Conservation (phyloP, 73 alveolate species). For the Paramecium caudatum region DNA sequence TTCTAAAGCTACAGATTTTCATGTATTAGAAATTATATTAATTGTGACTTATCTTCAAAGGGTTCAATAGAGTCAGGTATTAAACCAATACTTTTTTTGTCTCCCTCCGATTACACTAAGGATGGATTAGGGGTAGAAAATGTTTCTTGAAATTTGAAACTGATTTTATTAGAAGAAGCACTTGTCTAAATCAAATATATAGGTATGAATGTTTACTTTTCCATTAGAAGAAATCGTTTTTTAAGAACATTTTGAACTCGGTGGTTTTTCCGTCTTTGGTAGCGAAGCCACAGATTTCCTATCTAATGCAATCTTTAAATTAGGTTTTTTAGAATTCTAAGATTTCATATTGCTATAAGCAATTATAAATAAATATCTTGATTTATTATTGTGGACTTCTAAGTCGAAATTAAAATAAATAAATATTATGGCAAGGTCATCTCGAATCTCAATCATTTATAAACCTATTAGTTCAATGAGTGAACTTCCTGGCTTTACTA, state of each 20-base stretch:
- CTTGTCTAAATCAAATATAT: neutral
- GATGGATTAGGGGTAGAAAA: neutral
- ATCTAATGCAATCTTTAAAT: neutral
- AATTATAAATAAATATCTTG: slow-evolving; percentile 4
- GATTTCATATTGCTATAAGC: neutral
- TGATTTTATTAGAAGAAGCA: neutral
- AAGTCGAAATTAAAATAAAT: no score
- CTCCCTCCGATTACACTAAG: neutral
- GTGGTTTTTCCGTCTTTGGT: neutral
- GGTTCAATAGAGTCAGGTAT: neutral
- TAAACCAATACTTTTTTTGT: neutral
- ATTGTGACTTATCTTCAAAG: neutral
- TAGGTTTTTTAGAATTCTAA: slow-evolving; percentile 37
- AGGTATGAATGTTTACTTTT: neutral
- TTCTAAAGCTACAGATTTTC: neutral
- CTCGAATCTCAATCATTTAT: no score
- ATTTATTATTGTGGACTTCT: no score
- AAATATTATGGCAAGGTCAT: no score
- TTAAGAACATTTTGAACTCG: neutral
- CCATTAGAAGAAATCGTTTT: neutral
- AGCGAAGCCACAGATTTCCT: neutral
- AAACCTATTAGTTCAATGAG: slow-evolving; percentile 4
- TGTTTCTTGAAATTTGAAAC: neutral
- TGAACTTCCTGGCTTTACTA: slow-evolving; percentile 38
- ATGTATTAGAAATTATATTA: neutral